Conservation (phyloP, 2,329 filamentous ascomycete genomes). For the Thielaviopsis cerberus region DNA sequence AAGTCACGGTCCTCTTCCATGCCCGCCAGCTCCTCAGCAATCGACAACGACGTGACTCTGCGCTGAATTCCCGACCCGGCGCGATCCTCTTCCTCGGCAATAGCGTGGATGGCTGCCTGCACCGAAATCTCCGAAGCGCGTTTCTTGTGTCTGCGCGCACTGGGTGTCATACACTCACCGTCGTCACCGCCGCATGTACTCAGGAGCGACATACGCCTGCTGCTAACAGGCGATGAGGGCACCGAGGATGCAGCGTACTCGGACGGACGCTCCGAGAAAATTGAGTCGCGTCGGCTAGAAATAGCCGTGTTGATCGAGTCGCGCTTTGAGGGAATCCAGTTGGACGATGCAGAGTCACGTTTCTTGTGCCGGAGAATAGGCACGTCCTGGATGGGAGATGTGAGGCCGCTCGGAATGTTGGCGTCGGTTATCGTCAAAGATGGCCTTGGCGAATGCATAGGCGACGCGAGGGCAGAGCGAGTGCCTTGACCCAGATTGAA, state of each 20-base stretch:
- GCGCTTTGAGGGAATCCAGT: constrained; percentile 3
- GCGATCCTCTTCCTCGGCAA: constrained; percentile 22
- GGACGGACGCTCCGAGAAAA: constrained; percentile 40
- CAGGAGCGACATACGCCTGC: constrained; percentile 8
- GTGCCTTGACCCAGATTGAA: constrained; percentile 25
- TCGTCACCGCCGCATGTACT: constrained; percentile 3
- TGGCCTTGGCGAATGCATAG: constrained; percentile 5
- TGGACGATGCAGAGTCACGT: constrained; percentile 32
- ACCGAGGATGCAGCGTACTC: constrained; percentile 54
- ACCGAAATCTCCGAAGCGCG: constrained; percentile 9
- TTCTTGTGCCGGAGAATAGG: constrained; percentile 22
- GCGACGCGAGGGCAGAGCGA: constrained; percentile 1
- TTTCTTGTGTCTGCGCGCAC: constrained; percentile 9
- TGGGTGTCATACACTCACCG: constrained; percentile 1
- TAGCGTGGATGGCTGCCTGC: constrained; percentile 17
- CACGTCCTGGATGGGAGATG: constrained; percentile 1
- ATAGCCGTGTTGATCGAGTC: constrained; percentile 17
- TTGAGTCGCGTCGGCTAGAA: constrained; percentile 38
- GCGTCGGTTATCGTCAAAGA: constrained; percentile 3
- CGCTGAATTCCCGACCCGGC: background rate
- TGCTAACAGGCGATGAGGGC: constrained; percentile 62
- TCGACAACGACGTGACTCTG: constrained; percentile 5
- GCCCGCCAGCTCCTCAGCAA: constrained; percentile 11
- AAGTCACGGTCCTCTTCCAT: constrained; percentile 13
- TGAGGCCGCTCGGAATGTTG: background rate